Percentiles rank a stretch among this genome's conserved stretches.
Evolutionary conservation across 108 stramenopile species (phyloP).

Genomic region (Nitzschia sp.): DNA sequence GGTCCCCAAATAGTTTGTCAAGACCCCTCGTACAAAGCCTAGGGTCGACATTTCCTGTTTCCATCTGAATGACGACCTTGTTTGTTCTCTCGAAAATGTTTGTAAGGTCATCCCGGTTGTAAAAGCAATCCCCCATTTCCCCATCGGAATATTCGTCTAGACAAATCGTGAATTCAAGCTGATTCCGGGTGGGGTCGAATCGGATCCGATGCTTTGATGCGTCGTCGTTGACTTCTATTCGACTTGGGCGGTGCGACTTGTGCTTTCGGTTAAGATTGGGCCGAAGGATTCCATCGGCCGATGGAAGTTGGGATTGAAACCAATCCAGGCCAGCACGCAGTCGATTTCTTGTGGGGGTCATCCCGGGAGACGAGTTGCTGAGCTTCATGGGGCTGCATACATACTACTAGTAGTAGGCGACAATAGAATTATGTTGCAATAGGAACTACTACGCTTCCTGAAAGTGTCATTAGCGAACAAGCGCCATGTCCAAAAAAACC

Average conservation of each 20-base stretch:
- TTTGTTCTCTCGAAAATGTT: background rate
- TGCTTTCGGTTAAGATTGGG: background rate
- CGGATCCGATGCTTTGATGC: background rate
- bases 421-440: too few relatives aligned
- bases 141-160: slow-evolving; percentile 1
- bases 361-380: too few relatives aligned
- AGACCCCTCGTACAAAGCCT: slow-evolving; percentile 9
- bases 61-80: background rate
- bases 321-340: background rate
- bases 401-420: too few relatives aligned
- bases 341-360: background rate
- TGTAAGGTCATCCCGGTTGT: background rate
- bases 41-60: slow-evolving; percentile 1
- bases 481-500: too few relatives aligned
- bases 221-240: background rate
- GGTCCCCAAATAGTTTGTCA: slow-evolving; percentile 5
- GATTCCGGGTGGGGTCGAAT: background rate
- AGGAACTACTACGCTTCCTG: too few relatives aligned
- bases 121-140: background rate
- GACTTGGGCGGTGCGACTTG: background rate
- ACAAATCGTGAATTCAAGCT: background rate
- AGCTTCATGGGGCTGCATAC: too few relatives aligned
- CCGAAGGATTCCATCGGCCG: background rate
- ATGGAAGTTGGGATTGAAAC: slow-evolving; percentile 3
- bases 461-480: too few relatives aligned